Conservation (phyloP, 75 land plant genomes). For the Sequoiadendron giganteum region DNA sequence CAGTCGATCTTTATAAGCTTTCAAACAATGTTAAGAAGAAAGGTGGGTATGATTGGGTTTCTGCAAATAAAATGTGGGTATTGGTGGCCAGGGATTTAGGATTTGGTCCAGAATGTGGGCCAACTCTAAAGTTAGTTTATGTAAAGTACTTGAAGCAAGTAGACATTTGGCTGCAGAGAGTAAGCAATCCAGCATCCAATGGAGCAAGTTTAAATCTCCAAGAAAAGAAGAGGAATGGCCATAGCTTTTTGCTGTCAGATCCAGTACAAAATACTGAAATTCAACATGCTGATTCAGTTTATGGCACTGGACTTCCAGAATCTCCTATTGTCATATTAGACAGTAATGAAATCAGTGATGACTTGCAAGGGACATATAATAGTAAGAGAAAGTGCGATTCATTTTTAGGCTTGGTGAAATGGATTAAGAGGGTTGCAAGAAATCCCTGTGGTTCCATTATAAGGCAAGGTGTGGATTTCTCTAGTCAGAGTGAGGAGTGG, state of each 20-base stretch:
- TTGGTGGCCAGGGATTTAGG: constrained; percentile 26
- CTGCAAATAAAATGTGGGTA: constrained; percentile 27
- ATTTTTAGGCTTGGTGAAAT: constrained; percentile 14
- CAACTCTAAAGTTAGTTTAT: constrained; percentile 37
- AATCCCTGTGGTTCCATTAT: constrained; percentile 15
- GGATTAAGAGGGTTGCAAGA: constrained; percentile 29
- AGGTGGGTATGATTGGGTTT: constrained; percentile 37
- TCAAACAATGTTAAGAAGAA: constrained; percentile 10
- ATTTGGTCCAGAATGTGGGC: constrained; percentile 35
- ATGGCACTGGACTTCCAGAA: neutral
- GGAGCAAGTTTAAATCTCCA: constrained; percentile 1
- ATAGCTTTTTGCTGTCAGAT: neutral
- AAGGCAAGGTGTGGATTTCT: neutral
- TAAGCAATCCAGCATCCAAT: neutral
- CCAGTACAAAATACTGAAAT: neutral
- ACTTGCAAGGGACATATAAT: neutral
- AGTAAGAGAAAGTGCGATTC: constrained; percentile 7
- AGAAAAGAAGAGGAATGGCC: neutral
- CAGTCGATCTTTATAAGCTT: constrained; percentile 21
- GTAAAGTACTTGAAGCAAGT: constrained; percentile 33
- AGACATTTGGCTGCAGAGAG: constrained; percentile 8
- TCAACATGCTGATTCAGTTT: constrained; percentile 2
- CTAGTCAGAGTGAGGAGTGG: constrained; percentile 27
- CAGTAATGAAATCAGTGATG: neutral
- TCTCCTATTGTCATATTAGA: constrained; percentile 2